Evolutionary conservation across 371 early-diverging fungal species (phyloP), one percentile per base, ranked within the genome.

Genomic region (Chytridium lagenaria): DNA sequence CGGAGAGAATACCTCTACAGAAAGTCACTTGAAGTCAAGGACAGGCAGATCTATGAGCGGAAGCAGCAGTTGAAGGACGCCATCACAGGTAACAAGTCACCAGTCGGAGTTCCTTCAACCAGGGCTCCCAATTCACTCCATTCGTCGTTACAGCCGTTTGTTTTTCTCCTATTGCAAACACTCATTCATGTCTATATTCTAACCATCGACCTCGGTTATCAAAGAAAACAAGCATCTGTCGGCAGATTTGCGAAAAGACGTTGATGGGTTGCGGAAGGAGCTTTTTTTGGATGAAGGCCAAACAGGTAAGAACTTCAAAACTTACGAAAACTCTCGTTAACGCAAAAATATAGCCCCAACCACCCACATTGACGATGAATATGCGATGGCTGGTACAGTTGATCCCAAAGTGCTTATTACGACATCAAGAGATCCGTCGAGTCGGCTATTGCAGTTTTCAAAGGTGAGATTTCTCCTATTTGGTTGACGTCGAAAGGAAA

Each of bases 321-420:
- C n/a, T n/a, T n/a, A n/a, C n/a, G n/a, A n/a, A n/a, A n/a, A n/a
- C n/a, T n/a, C n/a, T n/a, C n/a, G n/a, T n/a, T n/a, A n/a, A n/a
- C n/a, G n/a, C n/a, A n/a, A n/a, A n/a, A n/a, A n/a, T 31, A n/a
- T 78, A 93, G 90, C 70, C 3, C 91, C 92, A 0, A 86, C 90
- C 1, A 89, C 90, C 12, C 95, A 97, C 76, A 90, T 92, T 66
- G 99, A 98, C 82, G 98, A 98, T 77, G 99, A 98, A 87, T 98
- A 98, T 81, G 91, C 97, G 23, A 88, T 89, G 30, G 97, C 96
- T 23, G 98, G 98, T 59, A 88, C 92, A 28, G 89, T 84, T 67
- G 98, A 98, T 75, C 98, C 99, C 61, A 99, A 98, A 78, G 89
- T 99, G 16, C 82, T 99, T 31, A 94, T 99, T 51, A 99, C 99